These are phyloP conservation scores for Tephrocybe sp. DNA, from an alignment of 768 basidiomycete genomes.

Conservation along the genomic window DNA sequence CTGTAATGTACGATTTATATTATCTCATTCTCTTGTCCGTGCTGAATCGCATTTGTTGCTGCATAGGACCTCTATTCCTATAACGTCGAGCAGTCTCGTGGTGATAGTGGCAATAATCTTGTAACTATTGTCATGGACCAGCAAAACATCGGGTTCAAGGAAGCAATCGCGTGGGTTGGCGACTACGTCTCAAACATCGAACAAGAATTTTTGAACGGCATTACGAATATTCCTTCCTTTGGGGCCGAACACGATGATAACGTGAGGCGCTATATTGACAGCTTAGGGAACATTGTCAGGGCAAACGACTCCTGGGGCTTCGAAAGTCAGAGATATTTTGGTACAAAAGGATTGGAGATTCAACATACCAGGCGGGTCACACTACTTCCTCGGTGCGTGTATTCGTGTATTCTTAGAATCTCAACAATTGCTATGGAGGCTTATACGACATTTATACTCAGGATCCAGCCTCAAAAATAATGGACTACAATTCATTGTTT, in stretches of 20 bases:
- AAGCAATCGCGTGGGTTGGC: constrained; percentile 36
- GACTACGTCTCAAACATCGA: constrained; percentile 27
- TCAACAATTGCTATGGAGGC: too few species aligned
- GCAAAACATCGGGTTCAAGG: constrained; percentile 29
- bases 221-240: constrained; percentile 31
- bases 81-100: constrained; percentile 27
- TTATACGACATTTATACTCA: too few species aligned
- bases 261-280: constrained; percentile 33
- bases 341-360: constrained; percentile 29
- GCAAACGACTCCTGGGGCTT: constrained; percentile 42
- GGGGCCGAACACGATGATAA: constrained; percentile 28
- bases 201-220: constrained; percentile 28
- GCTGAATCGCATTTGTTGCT: not conserved
- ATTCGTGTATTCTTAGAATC: too few species aligned
- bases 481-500: too few species aligned
- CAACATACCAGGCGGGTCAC: constrained; percentile 28
- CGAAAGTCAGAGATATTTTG: constrained; percentile 40
- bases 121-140: constrained; percentile 40
- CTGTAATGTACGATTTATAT: constrained; percentile 14
- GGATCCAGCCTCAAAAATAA: too few species aligned
- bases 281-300: constrained; percentile 37
- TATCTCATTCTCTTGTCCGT: too few species aligned
- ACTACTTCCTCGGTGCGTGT: constrained; percentile 23
- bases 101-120: constrained; percentile 38
- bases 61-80: constrained; percentile 15